These are phyloP conservation scores for Scheffersomyces titani DNA, from an alignment of 1,139 yeast species.

Conservation along the genomic window DNA sequence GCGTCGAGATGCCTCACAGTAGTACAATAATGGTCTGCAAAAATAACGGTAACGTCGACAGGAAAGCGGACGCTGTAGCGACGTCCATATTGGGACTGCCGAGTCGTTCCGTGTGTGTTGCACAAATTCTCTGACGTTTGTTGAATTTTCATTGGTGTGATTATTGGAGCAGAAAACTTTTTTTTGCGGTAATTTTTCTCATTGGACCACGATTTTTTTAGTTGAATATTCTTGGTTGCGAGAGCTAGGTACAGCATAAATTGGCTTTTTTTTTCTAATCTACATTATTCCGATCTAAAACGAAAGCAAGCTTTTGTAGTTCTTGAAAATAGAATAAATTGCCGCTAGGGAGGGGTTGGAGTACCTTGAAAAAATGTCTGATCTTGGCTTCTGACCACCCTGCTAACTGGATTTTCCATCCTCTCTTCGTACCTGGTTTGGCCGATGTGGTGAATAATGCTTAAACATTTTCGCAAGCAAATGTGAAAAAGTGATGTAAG, in stretches of 20 bases:
- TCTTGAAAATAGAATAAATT: not conserved
- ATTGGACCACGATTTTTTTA: not conserved
- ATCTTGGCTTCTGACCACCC: constrained; percentile 4
- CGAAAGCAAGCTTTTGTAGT: not conserved
- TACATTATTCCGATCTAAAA: not conserved
- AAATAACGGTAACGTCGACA: not conserved
- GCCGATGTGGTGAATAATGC: not conserved
- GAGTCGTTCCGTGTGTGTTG: not conserved
- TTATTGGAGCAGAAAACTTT: not conserved
- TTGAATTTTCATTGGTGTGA: not conserved
- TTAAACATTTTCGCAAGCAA: not conserved
- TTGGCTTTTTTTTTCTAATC: not conserved
- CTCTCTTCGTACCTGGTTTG: not conserved
- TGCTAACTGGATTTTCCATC: not conserved
- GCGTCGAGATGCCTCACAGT: not conserved
- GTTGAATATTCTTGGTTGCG: not conserved
- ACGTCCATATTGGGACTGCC: not conserved
- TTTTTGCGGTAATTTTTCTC: constrained; percentile 1
- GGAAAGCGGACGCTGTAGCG: not conserved
- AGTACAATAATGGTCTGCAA: not conserved
- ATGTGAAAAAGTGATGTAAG: not conserved
- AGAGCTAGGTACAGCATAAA: not conserved
- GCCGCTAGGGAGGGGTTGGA: not conserved
- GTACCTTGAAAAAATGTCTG: not conserved
- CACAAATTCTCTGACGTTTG: not conserved